Evolutionary conservation across 257 asterid species (phyloP), one percentile per base, ranked within the genome.

Genomic region (Fraxinus americana): DNA sequence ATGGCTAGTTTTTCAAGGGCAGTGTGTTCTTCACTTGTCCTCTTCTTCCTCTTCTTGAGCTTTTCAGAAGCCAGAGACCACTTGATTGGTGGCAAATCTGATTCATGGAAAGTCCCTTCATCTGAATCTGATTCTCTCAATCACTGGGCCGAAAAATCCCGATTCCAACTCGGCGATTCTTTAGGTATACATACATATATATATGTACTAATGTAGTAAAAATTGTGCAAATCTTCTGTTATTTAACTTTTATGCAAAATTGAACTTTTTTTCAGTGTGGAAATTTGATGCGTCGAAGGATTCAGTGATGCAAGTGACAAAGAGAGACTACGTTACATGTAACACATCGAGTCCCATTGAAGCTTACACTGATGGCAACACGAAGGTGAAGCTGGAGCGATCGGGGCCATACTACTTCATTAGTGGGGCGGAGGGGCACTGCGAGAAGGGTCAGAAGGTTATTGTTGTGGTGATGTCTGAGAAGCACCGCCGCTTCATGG

Each of bases 381-480:
- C 90, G 0, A 85, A 63, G 75, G 86, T 92, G 85, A 83, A 82
- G 84, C 92, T 94, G 54, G 84, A 72, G 14, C 77, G 80, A 1
- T 94, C 97, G 0, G 97, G 98, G 2, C 94, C 98, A 1, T 78
- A 84, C 85, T 87, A 91, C 29, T 94, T 91, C 85, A 92, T 92
- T 45, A 94, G 98, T 70, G 97, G 97, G 23, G 90, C 86, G 1
- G 67, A 83, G 23, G 94, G 90, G 3, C 88, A 87, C 70, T 92
- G 98, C 84, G 83, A 79, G 19, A 88, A 90, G 73, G 97, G 96
- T 0, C 96, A 92, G 90, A 94, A 92, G 85, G 0, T 92, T 81
- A 79, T 88, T 11, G 91, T 92, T 9, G 93, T 94, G 75, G 94
- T 92, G 3, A 71, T 94, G 7, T 89, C 98, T 7, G 91, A 83